phyloP scores from a whole-genome alignment of 75 land plant species.

The Pinus albicaulis region DNA sequence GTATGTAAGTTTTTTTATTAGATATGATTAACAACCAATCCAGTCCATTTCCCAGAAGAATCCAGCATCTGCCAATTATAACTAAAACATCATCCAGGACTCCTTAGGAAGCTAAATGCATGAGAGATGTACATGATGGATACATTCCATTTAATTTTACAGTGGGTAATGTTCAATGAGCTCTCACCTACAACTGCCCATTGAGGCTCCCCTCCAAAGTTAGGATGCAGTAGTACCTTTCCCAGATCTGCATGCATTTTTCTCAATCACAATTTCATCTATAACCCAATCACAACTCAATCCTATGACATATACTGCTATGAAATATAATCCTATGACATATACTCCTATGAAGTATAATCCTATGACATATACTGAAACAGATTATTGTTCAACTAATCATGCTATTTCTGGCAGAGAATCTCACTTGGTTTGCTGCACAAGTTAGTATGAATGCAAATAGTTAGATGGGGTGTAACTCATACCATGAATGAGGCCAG shows the following conservation, averaged over 20 bases:
- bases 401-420: background rate
- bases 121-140: background rate
- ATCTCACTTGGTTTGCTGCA: background rate
- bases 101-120: background rate
- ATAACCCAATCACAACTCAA: background rate
- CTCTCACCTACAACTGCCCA: constrained; percentile 88
- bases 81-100: background rate
- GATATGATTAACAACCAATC: too few relatives aligned
- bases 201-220: constrained; percentile 85
- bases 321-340: background rate
- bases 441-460: background rate
- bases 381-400: background rate
- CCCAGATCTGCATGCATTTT: constrained; percentile 72
- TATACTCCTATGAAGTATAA: background rate
- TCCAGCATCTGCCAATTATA: too few relatives aligned
- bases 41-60: too few relatives aligned
- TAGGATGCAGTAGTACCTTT: constrained; percentile 82
- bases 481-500: constrained; percentile 84
- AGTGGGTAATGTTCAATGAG: background rate
- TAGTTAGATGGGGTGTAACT: background rate
- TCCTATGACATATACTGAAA: background rate
- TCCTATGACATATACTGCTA: too few relatives aligned
- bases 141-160: background rate
- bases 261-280: background rate
- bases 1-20: too few relatives aligned